A percentile compares a stretch with the other conserved stretches of the same genome.
These are phyloP conservation scores for Phycomyces nitens DNA, from an alignment of 192 early-diverging fungal genomes.

Conservation along the genomic window DNA sequence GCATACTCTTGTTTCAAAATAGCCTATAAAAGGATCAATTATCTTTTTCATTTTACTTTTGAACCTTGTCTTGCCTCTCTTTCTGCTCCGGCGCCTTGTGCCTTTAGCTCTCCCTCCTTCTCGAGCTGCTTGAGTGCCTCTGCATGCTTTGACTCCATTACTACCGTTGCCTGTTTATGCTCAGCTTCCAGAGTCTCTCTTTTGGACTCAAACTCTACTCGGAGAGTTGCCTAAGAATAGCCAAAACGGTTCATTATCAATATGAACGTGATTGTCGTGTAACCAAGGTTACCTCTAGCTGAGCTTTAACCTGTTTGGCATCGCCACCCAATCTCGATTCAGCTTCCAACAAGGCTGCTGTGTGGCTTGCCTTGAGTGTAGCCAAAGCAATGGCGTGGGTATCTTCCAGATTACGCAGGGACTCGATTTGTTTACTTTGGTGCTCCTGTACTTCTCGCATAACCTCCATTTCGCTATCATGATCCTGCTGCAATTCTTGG, in stretches of 20 bases:
- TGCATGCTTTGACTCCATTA: neutral
- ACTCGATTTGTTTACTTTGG: slow-evolving; percentile 1
- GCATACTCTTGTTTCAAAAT: slow-evolving; percentile 10
- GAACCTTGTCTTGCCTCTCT: slow-evolving; percentile 1
- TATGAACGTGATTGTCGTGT: no score
- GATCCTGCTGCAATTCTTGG: neutral
- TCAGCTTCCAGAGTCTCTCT: neutral
- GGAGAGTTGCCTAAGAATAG: neutral
- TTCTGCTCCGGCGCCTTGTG: neutral
- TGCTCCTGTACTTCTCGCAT: slow-evolving; percentile 1
- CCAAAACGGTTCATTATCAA: neutral
- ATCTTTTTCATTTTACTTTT: slow-evolving; percentile 4
- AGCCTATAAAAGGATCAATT: slow-evolving; percentile 1
- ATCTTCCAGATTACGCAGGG: neutral
- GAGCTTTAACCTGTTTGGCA: neutral
- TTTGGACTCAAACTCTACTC: neutral
- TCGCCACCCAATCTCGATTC: neutral
- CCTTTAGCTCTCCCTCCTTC: neutral
- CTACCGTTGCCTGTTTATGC: neutral
- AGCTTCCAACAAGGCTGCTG: neutral
- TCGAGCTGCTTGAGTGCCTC: neutral
- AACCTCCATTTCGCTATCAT: neutral
- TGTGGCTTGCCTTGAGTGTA: neutral
- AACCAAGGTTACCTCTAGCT: neutral
- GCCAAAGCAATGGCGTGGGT: neutral